Conservation (phyloP, 441 rosid species). For the Syzygium syzygioides region DNA sequence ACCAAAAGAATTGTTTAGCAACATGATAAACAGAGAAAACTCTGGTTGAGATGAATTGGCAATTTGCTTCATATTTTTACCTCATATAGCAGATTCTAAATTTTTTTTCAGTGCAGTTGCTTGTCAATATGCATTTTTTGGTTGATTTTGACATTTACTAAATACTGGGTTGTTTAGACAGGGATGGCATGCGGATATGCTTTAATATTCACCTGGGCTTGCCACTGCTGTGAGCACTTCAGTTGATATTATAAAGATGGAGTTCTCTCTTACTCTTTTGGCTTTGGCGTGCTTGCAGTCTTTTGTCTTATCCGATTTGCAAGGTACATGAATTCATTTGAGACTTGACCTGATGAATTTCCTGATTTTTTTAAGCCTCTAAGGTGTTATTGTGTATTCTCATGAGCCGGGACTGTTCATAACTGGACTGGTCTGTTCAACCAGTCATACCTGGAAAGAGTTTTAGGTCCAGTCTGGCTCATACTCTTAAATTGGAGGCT, state of each 20-base stretch:
- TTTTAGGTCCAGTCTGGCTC: neutral
- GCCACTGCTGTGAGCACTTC: constrained; percentile 1
- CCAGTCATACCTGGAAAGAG: neutral
- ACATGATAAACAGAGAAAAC: neutral
- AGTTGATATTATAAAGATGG: constrained; percentile 42
- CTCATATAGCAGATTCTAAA: neutral
- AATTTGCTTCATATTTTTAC: neutral
- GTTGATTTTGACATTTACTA: neutral
- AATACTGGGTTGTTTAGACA: neutral
- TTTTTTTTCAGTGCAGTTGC: neutral
- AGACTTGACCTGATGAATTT: neutral
- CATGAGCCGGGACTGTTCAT: neutral
- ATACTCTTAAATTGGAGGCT: neutral
- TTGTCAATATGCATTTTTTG: neutral
- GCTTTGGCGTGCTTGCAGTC: constrained; percentile 41
- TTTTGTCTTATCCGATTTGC: constrained; percentile 48
- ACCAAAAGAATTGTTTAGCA: neutral
- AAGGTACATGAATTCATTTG: constrained; percentile 41
- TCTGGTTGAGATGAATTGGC: neutral
- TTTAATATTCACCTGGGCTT: constrained; percentile 3
- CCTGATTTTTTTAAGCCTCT: neutral
- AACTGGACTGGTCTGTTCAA: neutral
- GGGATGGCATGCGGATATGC: constrained; percentile 19
- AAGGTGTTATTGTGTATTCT: neutral
- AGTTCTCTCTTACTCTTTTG: constrained; percentile 28